Conservation (phyloP, 371 early-diverging fungal species). For the Mortierella sp. region DNA sequence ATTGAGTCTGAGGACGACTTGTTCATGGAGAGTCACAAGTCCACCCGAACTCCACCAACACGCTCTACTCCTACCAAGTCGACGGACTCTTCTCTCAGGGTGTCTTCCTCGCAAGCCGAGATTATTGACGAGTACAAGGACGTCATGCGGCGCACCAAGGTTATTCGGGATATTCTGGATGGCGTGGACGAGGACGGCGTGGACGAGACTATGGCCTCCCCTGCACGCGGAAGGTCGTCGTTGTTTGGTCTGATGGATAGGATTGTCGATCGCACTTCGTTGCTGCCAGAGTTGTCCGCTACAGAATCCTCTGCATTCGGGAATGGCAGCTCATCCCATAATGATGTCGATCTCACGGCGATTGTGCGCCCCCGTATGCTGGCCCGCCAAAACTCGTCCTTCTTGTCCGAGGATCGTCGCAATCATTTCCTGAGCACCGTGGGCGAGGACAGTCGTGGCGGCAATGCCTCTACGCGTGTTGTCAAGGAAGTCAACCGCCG, state of each 20-base stretch:
- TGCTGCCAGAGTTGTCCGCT: neutral
- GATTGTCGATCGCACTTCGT: constrained; percentile 16
- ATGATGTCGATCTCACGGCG: constrained; percentile 16
- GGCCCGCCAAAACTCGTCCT: constrained; percentile 39
- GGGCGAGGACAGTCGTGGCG: constrained; percentile 39
- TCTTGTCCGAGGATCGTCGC: constrained; percentile 44
- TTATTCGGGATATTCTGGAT: constrained; percentile 41
- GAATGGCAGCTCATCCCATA: neutral
- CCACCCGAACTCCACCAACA: neutral
- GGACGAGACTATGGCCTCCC: constrained; percentile 5
- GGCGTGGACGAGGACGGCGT: constrained; percentile 24
- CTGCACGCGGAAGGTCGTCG: constrained; percentile 10
- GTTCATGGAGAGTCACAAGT: neutral
- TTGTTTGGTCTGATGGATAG: constrained; percentile 10
- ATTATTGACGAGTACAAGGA: constrained; percentile 39
- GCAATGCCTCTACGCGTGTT: constrained; percentile 17
- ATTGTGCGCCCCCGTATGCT: constrained; percentile 30
- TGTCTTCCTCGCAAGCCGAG: neutral
- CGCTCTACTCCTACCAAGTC: neutral
- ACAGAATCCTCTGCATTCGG: neutral
- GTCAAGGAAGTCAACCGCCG: constrained; percentile 53
- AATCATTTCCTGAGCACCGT: constrained; percentile 38
- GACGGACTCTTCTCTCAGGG: neutral
- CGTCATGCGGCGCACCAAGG: constrained; percentile 29
- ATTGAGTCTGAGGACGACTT: neutral